Base-by-base conservation (phyloP, 2,329 filamentous ascomycete genomes). In the Phoma herbarum region DNA sequence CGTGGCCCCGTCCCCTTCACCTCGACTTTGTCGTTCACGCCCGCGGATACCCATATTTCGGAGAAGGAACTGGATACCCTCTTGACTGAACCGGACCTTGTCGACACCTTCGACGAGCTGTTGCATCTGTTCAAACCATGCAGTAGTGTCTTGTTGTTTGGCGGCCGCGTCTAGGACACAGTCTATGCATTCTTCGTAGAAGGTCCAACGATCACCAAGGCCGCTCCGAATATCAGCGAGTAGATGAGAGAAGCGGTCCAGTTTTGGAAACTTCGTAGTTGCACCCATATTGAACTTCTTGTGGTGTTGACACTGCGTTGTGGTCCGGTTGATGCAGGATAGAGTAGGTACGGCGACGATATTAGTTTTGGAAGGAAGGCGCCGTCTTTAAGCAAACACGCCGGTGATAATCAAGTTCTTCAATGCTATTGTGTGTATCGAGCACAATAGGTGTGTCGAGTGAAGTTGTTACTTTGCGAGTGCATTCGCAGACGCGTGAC, bases 1-100 rank as follows among this genome's bases (percentile, higher is more conserved):
- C 97, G 75, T 92, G 93, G 0, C 86, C 90, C 1, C 84, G 97
- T 63, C 80, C 78, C 91, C 70, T 80, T 98, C 49, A 96, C 92
- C 1, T 97, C 97, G 25, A 20, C 23, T 39, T n/a, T 49, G 37
- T 41, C 23, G 52, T 35, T 23, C 31, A 4, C 37, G 23, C 14
- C 35, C 11, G 25, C 28, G 23, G 20, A 57, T 35, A 5, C 44
- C 57, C 47, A 60, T 50, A 12, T 65, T 58, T 8, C 16, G 10
- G 7, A 69, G 45, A 14, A 68, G 35, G 11, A 65, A 66, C 0
- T 64, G 31, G 8, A 68, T 28, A 3, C 63, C 65, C 45, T 55
- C 33, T 25, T 68, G 67, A 26, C 62, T 61, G 26, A 59, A 39
- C 1, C 9, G 18, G 12, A 54, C 18, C 10, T 25, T 37, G 2